Evolutionary conservation across 768 basidiomycete species (phyloP).

Genomic region (Lenzites betulinus): DNA sequence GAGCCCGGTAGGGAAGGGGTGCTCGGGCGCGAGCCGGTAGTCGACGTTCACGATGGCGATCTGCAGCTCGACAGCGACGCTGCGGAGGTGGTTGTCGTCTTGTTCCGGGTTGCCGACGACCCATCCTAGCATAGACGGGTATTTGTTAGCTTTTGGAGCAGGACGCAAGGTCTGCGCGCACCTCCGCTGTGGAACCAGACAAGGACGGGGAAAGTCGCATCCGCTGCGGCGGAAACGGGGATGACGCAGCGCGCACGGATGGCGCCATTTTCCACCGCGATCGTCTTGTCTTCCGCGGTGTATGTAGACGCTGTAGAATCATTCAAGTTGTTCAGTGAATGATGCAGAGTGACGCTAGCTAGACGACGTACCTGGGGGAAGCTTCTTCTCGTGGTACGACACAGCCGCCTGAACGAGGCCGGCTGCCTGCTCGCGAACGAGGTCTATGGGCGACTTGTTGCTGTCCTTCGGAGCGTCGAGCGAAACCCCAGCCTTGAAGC

Average conservation of each 20-base stretch:
- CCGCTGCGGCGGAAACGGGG: not conserved
- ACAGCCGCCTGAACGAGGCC: not conserved
- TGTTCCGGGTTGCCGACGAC: slow-evolving; percentile 10
- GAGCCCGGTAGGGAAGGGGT: slow-evolving; percentile 25
- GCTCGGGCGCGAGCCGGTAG: slow-evolving; percentile 30
- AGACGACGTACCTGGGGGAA: not conserved
- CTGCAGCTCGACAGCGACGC: slow-evolving; percentile 20
- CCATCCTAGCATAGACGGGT: not conserved
- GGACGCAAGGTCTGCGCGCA: not conserved
- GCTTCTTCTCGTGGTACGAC: not conserved
- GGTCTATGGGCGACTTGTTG: not conserved
- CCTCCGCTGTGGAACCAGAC: slow-evolving; percentile 20
- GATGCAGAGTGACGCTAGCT: too few relatives aligned
- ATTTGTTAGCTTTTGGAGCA: not conserved
- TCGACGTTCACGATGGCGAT: slow-evolving; percentile 25
- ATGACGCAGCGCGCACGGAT: slow-evolving; percentile 10
- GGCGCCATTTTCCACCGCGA: slow-evolving; percentile 15
- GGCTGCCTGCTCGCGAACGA: not conserved
- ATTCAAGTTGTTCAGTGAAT: too few relatives aligned
- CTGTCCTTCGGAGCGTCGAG: not conserved
- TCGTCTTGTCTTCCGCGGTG: slow-evolving; percentile 2
- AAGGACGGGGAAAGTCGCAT: slow-evolving; percentile 7
- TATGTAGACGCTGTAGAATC: not conserved
- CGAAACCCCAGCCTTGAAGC: not conserved
- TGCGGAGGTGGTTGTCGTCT: slow-evolving; percentile 25